A percentile compares a stretch with the other conserved stretches of the same genome.
Conservation (phyloP, 2,329 filamentous ascomycete species). For the Fusarium papillatum region DNA sequence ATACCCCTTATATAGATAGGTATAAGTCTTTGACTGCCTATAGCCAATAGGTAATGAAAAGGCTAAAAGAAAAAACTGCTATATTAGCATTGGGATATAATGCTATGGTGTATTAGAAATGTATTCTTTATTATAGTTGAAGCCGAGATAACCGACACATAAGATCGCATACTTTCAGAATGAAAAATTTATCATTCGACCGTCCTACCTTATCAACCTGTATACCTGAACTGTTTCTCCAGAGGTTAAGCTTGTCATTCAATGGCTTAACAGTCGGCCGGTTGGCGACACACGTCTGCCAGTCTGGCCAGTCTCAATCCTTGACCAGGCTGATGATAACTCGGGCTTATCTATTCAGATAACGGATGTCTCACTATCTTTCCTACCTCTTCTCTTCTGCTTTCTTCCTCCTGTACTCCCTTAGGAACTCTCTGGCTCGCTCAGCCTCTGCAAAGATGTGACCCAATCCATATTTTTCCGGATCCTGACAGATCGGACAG, state of each 20-base stretch:
- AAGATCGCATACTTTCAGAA: slow-evolving; percentile 2
- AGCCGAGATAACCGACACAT: too few species aligned
- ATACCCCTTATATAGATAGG: too few species aligned
- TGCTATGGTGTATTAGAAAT: too few species aligned
- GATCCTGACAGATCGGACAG: neutral
- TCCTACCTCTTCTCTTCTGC: neutral
- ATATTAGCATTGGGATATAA: too few species aligned
- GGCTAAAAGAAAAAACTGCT: too few species aligned
- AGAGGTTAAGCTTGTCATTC: slow-evolving; percentile 10
- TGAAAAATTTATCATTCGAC: slow-evolving; percentile 13
- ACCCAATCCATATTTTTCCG: neutral
- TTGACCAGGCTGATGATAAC: slow-evolving; percentile 30
- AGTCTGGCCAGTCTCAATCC: neutral
- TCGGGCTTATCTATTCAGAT: slow-evolving; percentile 50
- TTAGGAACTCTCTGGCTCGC: neutral
- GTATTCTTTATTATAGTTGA: too few species aligned
- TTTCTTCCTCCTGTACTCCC: neutral
- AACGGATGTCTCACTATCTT: neutral
- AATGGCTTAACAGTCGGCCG: slow-evolving; percentile 22
- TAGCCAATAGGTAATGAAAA: too few species aligned
- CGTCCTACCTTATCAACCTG: slow-evolving; percentile 19
- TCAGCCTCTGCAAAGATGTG: neutral
- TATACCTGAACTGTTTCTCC: neutral
- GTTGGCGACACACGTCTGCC: slow-evolving; percentile 26
- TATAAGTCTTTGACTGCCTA: too few species aligned